Evolutionary conservation across 2,329 filamentous ascomycete species (phyloP).

Genomic region (Pseudonectria buxi): DNA sequence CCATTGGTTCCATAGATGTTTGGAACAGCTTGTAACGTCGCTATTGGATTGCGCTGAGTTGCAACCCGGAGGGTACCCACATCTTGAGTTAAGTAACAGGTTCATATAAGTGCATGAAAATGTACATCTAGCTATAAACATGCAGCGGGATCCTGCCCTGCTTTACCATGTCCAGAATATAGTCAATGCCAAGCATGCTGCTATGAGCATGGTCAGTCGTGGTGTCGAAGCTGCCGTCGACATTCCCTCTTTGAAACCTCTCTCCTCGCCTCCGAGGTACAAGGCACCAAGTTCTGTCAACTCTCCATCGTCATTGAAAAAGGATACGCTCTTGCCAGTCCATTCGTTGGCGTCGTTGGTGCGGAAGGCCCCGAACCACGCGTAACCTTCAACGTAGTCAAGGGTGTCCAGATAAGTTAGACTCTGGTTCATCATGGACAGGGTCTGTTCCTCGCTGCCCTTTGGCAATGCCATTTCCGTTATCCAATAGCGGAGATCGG

Average conservation of each 20-base stretch:
- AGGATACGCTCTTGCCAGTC: slow-evolving; percentile 31
- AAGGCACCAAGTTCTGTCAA: slow-evolving; percentile 32
- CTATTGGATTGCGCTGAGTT: too few species aligned
- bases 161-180: too few species aligned
- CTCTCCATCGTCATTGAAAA: slow-evolving; percentile 31
- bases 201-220: too few species aligned
- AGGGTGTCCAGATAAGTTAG: slow-evolving; percentile 27
- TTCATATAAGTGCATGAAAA: too few species aligned
- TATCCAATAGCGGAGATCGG: slow-evolving; percentile 27
- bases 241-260: slow-evolving; percentile 30
- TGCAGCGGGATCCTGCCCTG: too few species aligned
- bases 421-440: slow-evolving; percentile 35
- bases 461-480: slow-evolving; percentile 35
- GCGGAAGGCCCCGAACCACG: slow-evolving; percentile 36
- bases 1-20: too few species aligned
- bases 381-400: slow-evolving; percentile 30
- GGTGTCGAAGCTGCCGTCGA: slow-evolving; percentile 2
- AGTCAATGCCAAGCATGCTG: too few species aligned
- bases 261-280: slow-evolving; percentile 33
- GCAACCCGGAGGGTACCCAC: too few species aligned
- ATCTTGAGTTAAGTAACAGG: too few species aligned
- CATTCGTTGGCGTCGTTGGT: slow-evolving; percentile 31
- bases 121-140: too few species aligned
- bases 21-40: too few species aligned
- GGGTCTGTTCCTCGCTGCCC: slow-evolving; percentile 25